Evolutionary conservation across 202 grass and related monocot genomes (phyloP).

Genomic region (Elaeis oleifera): DNA sequence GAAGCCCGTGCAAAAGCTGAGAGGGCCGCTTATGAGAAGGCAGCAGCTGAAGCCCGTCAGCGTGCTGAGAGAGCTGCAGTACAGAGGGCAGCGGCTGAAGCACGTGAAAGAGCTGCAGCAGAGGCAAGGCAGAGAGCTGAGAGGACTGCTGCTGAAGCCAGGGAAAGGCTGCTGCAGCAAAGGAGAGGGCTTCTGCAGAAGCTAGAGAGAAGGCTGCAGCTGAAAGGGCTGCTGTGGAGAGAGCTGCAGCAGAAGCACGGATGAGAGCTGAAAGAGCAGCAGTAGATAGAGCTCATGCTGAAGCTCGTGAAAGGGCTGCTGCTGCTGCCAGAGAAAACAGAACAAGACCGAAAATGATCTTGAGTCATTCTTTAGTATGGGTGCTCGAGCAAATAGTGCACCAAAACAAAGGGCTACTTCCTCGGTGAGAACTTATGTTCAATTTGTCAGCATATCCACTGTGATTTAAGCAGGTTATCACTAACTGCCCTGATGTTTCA

Average conservation of each 20-base stretch:
- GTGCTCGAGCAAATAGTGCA: slow-evolving; percentile 17
- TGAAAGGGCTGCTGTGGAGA: slow-evolving; percentile 41
- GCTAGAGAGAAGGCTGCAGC: slow-evolving; percentile 38
- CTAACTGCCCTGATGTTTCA: slow-evolving; percentile 26
- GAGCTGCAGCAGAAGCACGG: slow-evolving; percentile 50
- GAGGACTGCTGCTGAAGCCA: slow-evolving; percentile 35
- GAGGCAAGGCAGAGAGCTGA: slow-evolving; percentile 32
- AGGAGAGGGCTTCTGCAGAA: slow-evolving; percentile 34
- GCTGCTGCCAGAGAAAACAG: slow-evolving; percentile 15
- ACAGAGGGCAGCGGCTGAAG: slow-evolving; percentile 77
- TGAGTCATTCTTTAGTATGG: slow-evolving; percentile 17
- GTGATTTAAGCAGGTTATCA: slow-evolving; percentile 16
- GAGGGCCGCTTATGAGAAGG: slow-evolving; percentile 20
- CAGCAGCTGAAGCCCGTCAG: slow-evolving; percentile 28
- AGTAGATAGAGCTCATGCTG: slow-evolving; percentile 45
- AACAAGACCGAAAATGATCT: slow-evolving; percentile 11
- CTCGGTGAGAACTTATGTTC: slow-evolving; percentile 6
- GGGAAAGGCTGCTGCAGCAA: slow-evolving; percentile 46
- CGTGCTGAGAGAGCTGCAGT: slow-evolving; percentile 77
- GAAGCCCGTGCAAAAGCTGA: too few species aligned
- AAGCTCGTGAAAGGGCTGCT: slow-evolving; percentile 29
- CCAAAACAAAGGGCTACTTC: slow-evolving; percentile 11
- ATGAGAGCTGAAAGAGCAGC: slow-evolving; percentile 42
- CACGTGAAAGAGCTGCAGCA: slow-evolving; percentile 73
- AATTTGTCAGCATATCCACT: not conserved